Conservation (phyloP, 2,329 filamentous ascomycete species). For the Ascochyta koolunga region DNA sequence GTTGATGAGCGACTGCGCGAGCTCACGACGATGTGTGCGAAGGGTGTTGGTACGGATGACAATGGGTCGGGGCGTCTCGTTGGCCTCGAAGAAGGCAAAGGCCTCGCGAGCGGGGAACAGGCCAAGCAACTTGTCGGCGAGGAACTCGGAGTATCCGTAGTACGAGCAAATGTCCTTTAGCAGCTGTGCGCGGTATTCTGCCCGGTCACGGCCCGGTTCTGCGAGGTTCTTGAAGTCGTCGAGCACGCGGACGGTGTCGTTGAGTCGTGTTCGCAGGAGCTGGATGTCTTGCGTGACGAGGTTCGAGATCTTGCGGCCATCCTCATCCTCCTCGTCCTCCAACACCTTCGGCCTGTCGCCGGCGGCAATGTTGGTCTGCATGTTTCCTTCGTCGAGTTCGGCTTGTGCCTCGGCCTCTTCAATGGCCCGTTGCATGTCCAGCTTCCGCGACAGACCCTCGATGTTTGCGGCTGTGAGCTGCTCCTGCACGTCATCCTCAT, state of each 20-base stretch:
- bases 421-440: slow-evolving; percentile 77
- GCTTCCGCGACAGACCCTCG: slow-evolving; percentile 82
- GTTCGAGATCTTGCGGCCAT: slow-evolving; percentile 62
- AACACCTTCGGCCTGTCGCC: slow-evolving; percentile 71
- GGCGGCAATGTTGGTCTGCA: slow-evolving; percentile 92
- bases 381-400: slow-evolving; percentile 80
- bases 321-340: slow-evolving; percentile 63
- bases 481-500: slow-evolving; percentile 88
- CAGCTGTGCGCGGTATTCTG: slow-evolving; percentile 86
- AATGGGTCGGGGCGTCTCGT: slow-evolving; percentile 90
- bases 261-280: slow-evolving; percentile 84
- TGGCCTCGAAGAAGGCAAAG: slow-evolving; percentile 98
- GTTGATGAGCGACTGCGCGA: slow-evolving; percentile 93
- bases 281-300: slow-evolving; percentile 84
- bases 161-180: slow-evolving; percentile 93
- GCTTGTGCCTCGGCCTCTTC: slow-evolving; percentile 83
- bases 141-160: slow-evolving; percentile 92
- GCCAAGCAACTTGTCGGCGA: slow-evolving; percentile 94
- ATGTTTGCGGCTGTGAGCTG: slow-evolving; percentile 95
- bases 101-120: slow-evolving; percentile 93
- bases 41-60: slow-evolving; percentile 98
- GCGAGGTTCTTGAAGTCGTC: slow-evolving; percentile 84
- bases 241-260: slow-evolving; percentile 88
- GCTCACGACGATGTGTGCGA: slow-evolving; percentile 74
- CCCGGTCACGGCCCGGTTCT: slow-evolving; percentile 79